Evolutionary conservation across 306 rosid species (phyloP).

Genomic region (Glycine soja): DNA sequence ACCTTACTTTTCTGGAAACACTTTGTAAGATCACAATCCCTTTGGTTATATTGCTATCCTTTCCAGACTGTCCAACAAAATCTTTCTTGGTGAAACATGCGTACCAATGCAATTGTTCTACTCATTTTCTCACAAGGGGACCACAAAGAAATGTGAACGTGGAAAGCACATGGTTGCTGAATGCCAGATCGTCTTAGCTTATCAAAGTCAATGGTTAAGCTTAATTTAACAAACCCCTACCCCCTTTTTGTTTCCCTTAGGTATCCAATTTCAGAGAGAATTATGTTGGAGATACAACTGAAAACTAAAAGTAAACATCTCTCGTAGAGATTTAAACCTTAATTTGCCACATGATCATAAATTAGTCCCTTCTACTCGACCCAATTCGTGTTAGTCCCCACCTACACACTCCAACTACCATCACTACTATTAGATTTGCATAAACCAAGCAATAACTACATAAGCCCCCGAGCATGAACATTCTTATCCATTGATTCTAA

Average conservation of each 20-base stretch:
- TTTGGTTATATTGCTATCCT: constrained; percentile 13
- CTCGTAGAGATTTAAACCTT: no score
- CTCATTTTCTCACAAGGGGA: background rate
- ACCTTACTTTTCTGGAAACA: background rate
- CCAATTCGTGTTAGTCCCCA: no score
- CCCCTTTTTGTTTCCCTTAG: no score
- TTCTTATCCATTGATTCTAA: background rate
- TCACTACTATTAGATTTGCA: background rate
- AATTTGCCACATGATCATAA: no score
- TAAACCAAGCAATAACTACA: background rate
- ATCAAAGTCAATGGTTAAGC: background rate
- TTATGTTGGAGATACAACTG: no score
- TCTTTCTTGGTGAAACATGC: constrained; percentile 6
- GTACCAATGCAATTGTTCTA: background rate
- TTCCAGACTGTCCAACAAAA: constrained; percentile 32
- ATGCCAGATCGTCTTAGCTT: background rate
- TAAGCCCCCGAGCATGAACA: background rate
- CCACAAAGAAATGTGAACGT: constrained; percentile 33
- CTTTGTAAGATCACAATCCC: constrained; percentile 13
- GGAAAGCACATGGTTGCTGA: background rate
- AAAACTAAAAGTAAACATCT: no score
- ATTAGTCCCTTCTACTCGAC: no score
- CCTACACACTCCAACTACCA: background rate
- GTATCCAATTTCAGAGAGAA: no score
- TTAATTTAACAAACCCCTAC: background rate